These are phyloP conservation scores for Naganishia randhawae DNA, from an alignment of 768 basidiomycete species.

Conservation along the genomic window DNA sequence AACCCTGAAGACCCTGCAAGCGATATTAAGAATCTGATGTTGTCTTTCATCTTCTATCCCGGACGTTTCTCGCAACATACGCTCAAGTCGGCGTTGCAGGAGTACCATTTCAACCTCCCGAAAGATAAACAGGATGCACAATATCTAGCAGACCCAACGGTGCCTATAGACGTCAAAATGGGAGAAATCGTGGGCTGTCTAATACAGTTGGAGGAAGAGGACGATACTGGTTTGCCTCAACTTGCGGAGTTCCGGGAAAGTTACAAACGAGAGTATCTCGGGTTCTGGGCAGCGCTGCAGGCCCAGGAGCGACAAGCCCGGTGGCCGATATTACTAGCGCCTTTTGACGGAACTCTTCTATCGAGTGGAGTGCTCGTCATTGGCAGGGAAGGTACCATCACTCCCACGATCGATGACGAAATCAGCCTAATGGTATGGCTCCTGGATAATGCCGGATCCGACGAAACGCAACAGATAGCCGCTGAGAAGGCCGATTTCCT, in stretches of 20 bases:
- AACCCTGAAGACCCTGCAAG: conserved; percentile 35
- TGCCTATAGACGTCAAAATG: conserved; percentile 67
- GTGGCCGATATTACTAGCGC: conserved; percentile 41
- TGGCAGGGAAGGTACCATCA: conserved; percentile 72
- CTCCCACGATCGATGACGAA: conserved; percentile 57
- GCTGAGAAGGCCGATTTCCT: conserved; percentile 13
- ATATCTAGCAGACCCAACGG: conserved; percentile 52
- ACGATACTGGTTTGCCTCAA: conserved; percentile 73
- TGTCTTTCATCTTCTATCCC: conserved; percentile 77
- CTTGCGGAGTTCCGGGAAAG: conserved; percentile 77
- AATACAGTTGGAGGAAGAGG: conserved; percentile 66
- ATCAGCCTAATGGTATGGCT: conserved; percentile 18
- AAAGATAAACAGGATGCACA: conserved; percentile 51
- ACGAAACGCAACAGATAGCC: conserved; percentile 12
- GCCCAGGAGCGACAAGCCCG: conserved; percentile 66
- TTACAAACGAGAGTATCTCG: conserved; percentile 90
- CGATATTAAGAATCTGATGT: conserved; percentile 67
- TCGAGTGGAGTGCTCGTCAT: conserved; percentile 43
- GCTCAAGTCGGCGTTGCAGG: conserved; percentile 73
- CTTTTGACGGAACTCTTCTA: background rate
- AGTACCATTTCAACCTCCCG: conserved; percentile 69
- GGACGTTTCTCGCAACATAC: conserved; percentile 81
- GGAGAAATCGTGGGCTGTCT: conserved; percentile 82
- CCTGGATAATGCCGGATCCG: conserved; percentile 8
- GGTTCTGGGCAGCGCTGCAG: conserved; percentile 82